Base-by-base conservation (phyloP, 345 rosid genomes). In the Orychophragmus violaceus region DNA sequence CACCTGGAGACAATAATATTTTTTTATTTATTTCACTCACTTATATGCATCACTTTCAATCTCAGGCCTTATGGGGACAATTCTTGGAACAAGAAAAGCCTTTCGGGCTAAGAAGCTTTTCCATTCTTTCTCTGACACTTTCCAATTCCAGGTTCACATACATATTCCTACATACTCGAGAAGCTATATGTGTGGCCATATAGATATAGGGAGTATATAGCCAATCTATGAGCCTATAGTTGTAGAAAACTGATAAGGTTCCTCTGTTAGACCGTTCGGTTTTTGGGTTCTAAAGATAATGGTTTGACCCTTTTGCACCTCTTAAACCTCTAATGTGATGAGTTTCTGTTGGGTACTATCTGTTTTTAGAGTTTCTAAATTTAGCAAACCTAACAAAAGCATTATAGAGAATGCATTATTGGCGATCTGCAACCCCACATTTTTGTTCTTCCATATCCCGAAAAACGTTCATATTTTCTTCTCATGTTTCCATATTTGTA, bases 1-100 rank as follows among this genome's bases (percentile, higher is more conserved):
- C 21, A 8, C 14, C 18, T 3, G 14, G 28, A 33, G 10, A 12
- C 18, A 18, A 17, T 13, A 3, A 1, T 49, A n/a, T 8, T 25
- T 13, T n/a, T 44, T 44, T 18, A 0, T 48, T 28, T 2, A 0
- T 10, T 55, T 50, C 52, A 32, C 0, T 33, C 3, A 21, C 62
- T 64, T 41, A 27, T 60, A 23, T 44, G 36, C 3, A 3, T 29
- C 28, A 57, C 13, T 59, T 45, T 69, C 36, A 32, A 58, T 59
- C 66, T 67, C 82, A 83, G 90, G 77, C 73, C 81, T 39, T 83
- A 78, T 25, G 78, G 80, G 8, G 86, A 83, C 66, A 53, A 64
- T 55, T 71, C 83, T 12, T 83, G 87, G 85, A 87, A 73, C 64
- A 64, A 63, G 71, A 80, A 78, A 73, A 70, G 64, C 66, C 62